phyloP scores from a whole-genome alignment of 495 filamentous ascomycete species.

The Penicillium goetzii region DNA sequence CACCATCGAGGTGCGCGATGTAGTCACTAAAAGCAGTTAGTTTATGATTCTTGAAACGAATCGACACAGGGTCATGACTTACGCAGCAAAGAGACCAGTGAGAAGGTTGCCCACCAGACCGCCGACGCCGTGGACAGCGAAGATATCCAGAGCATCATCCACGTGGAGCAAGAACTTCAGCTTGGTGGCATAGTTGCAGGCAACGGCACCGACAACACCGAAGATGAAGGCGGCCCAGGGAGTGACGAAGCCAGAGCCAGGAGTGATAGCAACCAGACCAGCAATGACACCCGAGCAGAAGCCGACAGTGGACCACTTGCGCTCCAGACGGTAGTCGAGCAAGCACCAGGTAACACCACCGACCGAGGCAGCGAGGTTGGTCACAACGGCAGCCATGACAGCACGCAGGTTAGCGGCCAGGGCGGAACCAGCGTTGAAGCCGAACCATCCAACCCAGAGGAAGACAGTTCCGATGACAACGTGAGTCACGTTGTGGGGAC shows the following conservation, averaged over 20 bases:
- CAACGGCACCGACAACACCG: constrained; percentile 78
- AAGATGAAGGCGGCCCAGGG: constrained; percentile 91
- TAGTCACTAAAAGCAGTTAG: constrained; percentile 62
- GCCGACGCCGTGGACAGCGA: constrained; percentile 87
- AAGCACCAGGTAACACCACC: constrained; percentile 96
- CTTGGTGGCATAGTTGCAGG: constrained; percentile 96
- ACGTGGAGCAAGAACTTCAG: constrained; percentile 86
- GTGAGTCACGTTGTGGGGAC: constrained; percentile 96
- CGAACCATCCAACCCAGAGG: constrained; percentile 99
- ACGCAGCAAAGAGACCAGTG: constrained; percentile 91
- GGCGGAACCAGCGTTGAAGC: constrained; percentile 96
- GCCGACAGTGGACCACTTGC: constrained; percentile 95
- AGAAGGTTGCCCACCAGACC: constrained; percentile 88
- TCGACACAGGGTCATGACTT: constrained; percentile 36
- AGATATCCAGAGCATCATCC: constrained; percentile 93
- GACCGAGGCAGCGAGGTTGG: constrained; percentile 60
- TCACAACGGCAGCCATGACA: constrained; percentile 62
- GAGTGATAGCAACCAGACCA: constrained; percentile 91
- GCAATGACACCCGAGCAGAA: constrained; percentile 96
- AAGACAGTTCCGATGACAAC: constrained; percentile 97
- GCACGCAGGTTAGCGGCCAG: constrained; percentile 84
- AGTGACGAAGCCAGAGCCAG: constrained; percentile 88
- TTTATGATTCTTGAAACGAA: background rate
- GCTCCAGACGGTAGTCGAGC: constrained; percentile 90
- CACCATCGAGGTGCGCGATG: constrained; percentile 86